Base-by-base conservation (phyloP, 2,329 filamentous ascomycete species). In the Aspergillus sp. region DNA sequence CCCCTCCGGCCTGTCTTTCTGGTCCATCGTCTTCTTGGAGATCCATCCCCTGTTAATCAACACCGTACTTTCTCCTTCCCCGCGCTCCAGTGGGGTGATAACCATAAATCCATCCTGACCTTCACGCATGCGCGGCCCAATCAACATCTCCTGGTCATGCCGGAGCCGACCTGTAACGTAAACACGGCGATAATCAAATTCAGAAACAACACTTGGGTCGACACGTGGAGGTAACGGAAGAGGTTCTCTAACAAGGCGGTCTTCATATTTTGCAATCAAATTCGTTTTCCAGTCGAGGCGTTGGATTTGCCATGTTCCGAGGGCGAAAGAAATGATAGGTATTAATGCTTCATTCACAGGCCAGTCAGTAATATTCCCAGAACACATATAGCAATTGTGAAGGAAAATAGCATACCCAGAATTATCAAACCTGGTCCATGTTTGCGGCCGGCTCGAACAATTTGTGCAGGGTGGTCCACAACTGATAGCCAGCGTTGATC, bases 221-320 rank as follows among this genome's bases (percentile, higher is more conserved):
- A 99, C 82, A 54, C 85, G 83, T 2, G 91, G 88, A 4, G 95
- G 95, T 0, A 99, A 80, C 0, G 93, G 93, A 0, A 99, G 80
- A 0, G 95, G 95, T 17, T 89, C 84, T 56, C 90, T 90, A 41
- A 96, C 84, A 36, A 99, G 83, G 5, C 93, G 89, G 79, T 99
- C 93, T 77, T 98, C 95, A 74, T 90, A 91, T 66, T 89, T 91
- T 58, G 93, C 91, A 60, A 99, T 87, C 12, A 99, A 82, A 45
- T 96, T 89, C 4, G 91, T 92, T 74, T 99, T 99, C 93, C 93
- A 96, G 57, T 88, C 86, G 1, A 99, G 84, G 11, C 95, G 89
- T 73, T 96, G 86, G 53, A 99, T 90, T 74, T 99, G 95, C 95
- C 95, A 99, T 62, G 91, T 91, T 30, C 95, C 95, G 15, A 99